Evolutionary conservation across 352 stramenopile genomes (phyloP).

Genomic region (Globisporangium takayamanum): DNA sequence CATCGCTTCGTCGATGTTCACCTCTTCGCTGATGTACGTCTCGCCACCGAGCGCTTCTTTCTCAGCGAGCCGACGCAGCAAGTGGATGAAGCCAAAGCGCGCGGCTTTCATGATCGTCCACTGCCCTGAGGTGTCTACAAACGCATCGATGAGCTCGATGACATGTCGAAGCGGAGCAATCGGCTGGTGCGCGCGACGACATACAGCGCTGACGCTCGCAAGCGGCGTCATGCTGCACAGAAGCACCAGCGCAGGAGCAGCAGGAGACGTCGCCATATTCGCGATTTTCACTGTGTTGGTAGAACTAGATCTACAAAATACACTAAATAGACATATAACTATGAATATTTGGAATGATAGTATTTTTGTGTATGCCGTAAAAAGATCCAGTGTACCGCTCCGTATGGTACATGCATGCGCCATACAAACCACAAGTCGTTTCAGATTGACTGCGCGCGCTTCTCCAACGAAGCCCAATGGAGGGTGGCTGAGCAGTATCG

Average conservation of each 20-base stretch:
- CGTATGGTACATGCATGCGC: background rate
- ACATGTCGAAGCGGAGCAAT: conserved; percentile 34
- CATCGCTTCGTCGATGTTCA: conserved; percentile 34
- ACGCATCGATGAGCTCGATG: conserved; percentile 27
- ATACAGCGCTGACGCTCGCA: conserved; percentile 17
- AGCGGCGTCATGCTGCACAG: conserved; percentile 6
- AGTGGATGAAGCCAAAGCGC: conserved; percentile 27
- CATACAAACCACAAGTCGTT: conserved; percentile 1
- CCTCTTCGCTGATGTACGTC: conserved; percentile 10
- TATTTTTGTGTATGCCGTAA: background rate
- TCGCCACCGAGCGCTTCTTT: conserved; percentile 9
- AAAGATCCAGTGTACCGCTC: conserved; percentile 1
- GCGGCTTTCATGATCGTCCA: conserved; percentile 40
- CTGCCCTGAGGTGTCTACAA: conserved; percentile 22
- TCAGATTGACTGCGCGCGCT: background rate
- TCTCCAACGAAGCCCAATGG: background rate
- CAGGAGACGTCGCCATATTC: no score
- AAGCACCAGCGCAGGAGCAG: no score
- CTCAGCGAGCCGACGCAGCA: conserved; percentile 28
- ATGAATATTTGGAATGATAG: background rate
- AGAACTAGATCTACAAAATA: no score
- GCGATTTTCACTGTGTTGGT: no score
- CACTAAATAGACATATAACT: no score
- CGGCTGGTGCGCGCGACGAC: conserved; percentile 5
- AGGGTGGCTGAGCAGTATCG: background rate